These are phyloP conservation scores for Lipomyces yamadae DNA, from an alignment of 805 yeast genomes.

Conservation along the genomic window DNA sequence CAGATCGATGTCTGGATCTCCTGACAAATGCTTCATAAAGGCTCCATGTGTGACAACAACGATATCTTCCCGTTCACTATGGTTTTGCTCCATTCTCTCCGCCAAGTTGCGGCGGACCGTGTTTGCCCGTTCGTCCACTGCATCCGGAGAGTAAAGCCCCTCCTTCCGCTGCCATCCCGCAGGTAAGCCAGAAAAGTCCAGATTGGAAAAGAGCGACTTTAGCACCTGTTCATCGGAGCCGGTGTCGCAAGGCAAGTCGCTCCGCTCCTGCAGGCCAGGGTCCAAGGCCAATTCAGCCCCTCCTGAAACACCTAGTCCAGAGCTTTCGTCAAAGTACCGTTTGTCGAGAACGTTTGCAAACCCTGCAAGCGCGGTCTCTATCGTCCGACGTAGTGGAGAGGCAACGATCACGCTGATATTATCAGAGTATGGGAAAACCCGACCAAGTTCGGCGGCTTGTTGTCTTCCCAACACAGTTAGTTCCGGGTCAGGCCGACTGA, in stretches of 20 bases:
- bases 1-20: background rate
- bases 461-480: background rate
- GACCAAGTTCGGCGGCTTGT: background rate
- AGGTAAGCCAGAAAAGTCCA: background rate
- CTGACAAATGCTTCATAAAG: background rate
- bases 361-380: background rate
- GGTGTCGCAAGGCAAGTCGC: background rate
- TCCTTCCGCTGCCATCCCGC: constrained; percentile 2
- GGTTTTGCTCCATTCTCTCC: background rate
- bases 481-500: background rate
- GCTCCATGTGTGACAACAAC: background rate
- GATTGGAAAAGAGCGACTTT: background rate
- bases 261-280: background rate
- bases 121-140: background rate
- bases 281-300: background rate
- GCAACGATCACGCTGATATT: background rate
- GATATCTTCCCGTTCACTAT: background rate
- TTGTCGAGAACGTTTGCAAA: background rate
- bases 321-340: background rate
- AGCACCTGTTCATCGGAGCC: background rate
- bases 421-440: background rate
- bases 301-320: background rate
- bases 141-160: background rate
- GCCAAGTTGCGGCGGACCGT: background rate
- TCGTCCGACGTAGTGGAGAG: background rate